Conservation (phyloP, 2,329 filamentous ascomycete species). For the Zymoseptoria crescenta region DNA sequence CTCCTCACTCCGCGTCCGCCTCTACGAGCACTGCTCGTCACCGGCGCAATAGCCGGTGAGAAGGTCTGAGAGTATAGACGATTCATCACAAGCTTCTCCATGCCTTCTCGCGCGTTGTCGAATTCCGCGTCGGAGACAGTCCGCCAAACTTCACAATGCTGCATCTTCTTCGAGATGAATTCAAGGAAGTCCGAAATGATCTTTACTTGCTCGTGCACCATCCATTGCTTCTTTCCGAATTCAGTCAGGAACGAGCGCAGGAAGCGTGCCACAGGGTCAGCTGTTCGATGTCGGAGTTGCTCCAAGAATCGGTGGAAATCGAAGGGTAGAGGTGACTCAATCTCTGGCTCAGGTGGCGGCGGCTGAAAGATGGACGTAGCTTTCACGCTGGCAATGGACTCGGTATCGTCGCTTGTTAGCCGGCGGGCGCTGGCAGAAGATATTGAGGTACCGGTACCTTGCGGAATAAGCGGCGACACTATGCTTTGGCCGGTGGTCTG, state of each 20-base stretch:
- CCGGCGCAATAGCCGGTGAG: slow-evolving; percentile 82
- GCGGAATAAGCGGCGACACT: slow-evolving; percentile 12
- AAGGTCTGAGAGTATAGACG: slow-evolving; percentile 92
- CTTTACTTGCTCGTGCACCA: slow-evolving; percentile 99
- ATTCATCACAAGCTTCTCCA: slow-evolving; percentile 99
- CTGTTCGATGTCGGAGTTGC: slow-evolving; percentile 89
- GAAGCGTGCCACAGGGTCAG: slow-evolving; percentile 95
- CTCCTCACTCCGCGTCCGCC: slow-evolving; percentile 54
- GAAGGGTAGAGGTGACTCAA: slow-evolving; percentile 77
- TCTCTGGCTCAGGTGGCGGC: slow-evolving; percentile 48
- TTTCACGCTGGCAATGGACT: slow-evolving; percentile 27
- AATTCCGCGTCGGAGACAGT: slow-evolving; percentile 95
- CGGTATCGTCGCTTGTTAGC: slow-evolving; percentile 20
- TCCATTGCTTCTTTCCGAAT: slow-evolving; percentile 97
- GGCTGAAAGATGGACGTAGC: slow-evolving; percentile 46
- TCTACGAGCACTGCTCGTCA: slow-evolving; percentile 61
- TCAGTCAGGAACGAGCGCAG: slow-evolving; percentile 89
- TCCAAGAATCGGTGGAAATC: slow-evolving; percentile 97
- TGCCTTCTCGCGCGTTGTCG: slow-evolving; percentile 94
- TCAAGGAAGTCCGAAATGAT: slow-evolving; percentile 94
- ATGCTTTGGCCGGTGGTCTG: slow-evolving; percentile 20
- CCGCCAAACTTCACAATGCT: slow-evolving; percentile 89
- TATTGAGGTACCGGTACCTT: slow-evolving; percentile 21
- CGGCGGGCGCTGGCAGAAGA: slow-evolving; percentile 17
- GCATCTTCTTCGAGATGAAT: slow-evolving; percentile 98